These are phyloP conservation scores for Ilex aquifolium DNA, from an alignment of 257 asterid genomes.

Conservation along the genomic window DNA sequence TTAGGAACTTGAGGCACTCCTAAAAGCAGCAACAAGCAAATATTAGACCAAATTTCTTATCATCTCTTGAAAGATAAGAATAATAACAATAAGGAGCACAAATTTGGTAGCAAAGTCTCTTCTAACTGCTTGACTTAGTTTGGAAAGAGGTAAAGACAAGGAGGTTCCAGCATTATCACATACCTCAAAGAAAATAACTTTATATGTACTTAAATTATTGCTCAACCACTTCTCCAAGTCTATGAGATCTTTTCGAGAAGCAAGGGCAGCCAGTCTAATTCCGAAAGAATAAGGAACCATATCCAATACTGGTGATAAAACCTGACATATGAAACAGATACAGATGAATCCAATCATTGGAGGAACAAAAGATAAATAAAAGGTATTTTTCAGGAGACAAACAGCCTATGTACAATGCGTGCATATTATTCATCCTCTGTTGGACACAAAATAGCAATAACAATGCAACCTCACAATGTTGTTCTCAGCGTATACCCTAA, in stretches of 20 bases:
- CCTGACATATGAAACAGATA: slow-evolving; percentile 36
- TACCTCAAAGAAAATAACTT: slow-evolving; percentile 82
- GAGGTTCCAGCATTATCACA: neutral
- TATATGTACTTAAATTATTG: slow-evolving; percentile 43
- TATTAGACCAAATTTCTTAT: slow-evolving; percentile 2
- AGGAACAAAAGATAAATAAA: neutral
- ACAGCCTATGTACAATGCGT: too few relatives aligned
- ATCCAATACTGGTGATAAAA: slow-evolving; percentile 61
- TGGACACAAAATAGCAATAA: too few relatives aligned
- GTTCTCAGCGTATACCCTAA: too few relatives aligned
- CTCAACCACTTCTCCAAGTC: slow-evolving; percentile 89
- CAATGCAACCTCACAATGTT: too few relatives aligned
- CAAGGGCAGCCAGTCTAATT: slow-evolving; percentile 77
- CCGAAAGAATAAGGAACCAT: slow-evolving; percentile 66
- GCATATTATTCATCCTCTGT: too few relatives aligned
- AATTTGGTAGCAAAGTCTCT: neutral
- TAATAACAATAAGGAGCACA: neutral
- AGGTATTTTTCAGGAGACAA: too few relatives aligned
- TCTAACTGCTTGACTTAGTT: neutral
- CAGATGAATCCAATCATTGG: slow-evolving; percentile 10
- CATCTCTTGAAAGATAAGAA: neutral
- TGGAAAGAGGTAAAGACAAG: neutral
- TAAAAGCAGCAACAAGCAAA: slow-evolving; percentile 29
- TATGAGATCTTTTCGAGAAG: slow-evolving; percentile 67
- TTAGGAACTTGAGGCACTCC: slow-evolving; percentile 86